phyloP scores from a whole-genome alignment of 1,284 basidiomycete genomes.

The Puccinia brachypodii region DNA sequence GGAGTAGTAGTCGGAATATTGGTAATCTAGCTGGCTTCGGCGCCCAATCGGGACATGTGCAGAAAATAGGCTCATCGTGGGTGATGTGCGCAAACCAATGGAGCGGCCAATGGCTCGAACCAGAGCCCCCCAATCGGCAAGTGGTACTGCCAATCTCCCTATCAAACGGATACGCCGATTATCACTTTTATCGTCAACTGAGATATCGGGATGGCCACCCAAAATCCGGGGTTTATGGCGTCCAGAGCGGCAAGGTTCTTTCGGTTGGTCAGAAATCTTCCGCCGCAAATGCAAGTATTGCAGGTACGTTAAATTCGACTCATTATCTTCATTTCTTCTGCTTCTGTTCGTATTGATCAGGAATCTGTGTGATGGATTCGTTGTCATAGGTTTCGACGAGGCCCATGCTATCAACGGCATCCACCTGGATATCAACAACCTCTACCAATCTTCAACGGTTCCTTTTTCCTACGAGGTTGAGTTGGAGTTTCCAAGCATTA shows the following conservation, averaged over 20 bases:
- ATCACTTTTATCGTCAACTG: slow-evolving; percentile 19
- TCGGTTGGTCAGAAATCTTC: slow-evolving; percentile 10
- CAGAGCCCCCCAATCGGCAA: slow-evolving; percentile 28
- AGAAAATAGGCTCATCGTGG: slow-evolving; percentile 29
- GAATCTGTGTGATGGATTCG: background rate
- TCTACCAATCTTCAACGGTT: background rate
- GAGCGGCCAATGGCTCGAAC: slow-evolving; percentile 18
- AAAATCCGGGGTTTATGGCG: background rate
- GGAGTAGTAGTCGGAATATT: slow-evolving; percentile 23
- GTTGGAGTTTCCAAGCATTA: background rate
- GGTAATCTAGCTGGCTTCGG: slow-evolving; percentile 33
- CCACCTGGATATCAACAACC: background rate
- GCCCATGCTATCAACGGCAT: background rate
- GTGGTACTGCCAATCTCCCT: slow-evolving; percentile 18
- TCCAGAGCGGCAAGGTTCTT: slow-evolving; percentile 28
- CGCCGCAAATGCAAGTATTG: background rate
- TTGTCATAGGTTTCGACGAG: background rate
- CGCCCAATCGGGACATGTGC: slow-evolving; percentile 17
- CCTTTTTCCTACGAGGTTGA: background rate
- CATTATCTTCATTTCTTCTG: background rate
- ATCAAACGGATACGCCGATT: slow-evolving; percentile 26
- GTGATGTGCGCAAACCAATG: slow-evolving; percentile 25
- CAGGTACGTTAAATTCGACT: slow-evolving; percentile 1
- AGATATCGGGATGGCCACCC: background rate
- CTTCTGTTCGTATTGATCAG: background rate